Conservation (phyloP, 805 yeast genomes). For the Yarrowia divulgata region DNA sequence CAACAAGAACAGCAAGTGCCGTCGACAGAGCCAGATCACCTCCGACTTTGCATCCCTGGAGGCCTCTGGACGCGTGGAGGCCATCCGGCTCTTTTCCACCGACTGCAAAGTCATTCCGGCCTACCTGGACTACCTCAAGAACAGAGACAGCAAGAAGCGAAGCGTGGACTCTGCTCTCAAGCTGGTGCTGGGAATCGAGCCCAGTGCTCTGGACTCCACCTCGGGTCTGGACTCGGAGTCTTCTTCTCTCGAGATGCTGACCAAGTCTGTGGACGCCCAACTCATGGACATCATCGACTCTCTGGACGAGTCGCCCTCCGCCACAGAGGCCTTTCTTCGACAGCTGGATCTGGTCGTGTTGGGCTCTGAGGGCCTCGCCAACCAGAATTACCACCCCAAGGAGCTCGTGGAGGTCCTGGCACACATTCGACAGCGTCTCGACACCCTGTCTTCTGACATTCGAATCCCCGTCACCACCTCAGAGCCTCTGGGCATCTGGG, state of each 20-base stretch:
- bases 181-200: slow-evolving; percentile 34
- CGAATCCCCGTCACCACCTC: slow-evolving; percentile 33
- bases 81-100: slow-evolving; percentile 33
- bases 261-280: slow-evolving; percentile 25
- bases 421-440: slow-evolving; percentile 10
- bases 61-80: slow-evolving; percentile 28
- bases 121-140: slow-evolving; percentile 26
- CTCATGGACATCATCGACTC: slow-evolving; percentile 28
- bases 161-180: slow-evolving; percentile 24
- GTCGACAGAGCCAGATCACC: slow-evolving; percentile 31
- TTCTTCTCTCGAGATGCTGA: slow-evolving; percentile 14
- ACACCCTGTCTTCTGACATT: slow-evolving; percentile 1
- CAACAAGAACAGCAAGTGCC: slow-evolving; percentile 28
- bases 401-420: slow-evolving; percentile 26
- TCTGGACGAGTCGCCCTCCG: slow-evolving; percentile 20
- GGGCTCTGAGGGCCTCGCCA: slow-evolving; percentile 35
- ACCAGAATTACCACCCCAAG: slow-evolving; percentile 38
- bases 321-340: slow-evolving; percentile 17
- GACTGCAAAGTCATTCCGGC: slow-evolving; percentile 38
- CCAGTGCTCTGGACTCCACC: slow-evolving; percentile 10
- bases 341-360: slow-evolving; percentile 35
- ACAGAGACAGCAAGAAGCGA: slow-evolving; percentile 30
- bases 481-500: slow-evolving; percentile 38
- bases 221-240: slow-evolving; percentile 29
- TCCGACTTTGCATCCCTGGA: slow-evolving; percentile 32